These are phyloP conservation scores for Dactylonectria estremocensis DNA, from an alignment of 2,329 filamentous ascomycete genomes.

Conservation along the genomic window DNA sequence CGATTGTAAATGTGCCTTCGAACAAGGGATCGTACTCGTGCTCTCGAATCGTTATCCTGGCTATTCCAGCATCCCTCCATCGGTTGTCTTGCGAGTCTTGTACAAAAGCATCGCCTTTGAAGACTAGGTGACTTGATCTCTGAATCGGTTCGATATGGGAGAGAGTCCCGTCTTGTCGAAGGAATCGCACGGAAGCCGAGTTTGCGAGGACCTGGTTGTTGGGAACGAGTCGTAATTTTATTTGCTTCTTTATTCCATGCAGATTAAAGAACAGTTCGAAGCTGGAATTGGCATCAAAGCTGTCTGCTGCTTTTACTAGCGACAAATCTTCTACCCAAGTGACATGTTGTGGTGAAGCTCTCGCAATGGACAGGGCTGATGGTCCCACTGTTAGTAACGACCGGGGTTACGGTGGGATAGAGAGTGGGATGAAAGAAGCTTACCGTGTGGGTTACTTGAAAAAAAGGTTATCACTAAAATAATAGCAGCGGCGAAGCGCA, in stretches of 20 bases:
- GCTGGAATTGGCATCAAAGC: constrained; percentile 15
- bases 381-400: no score
- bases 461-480: neutral
- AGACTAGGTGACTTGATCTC: constrained; percentile 18
- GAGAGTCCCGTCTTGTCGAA: constrained; percentile 20
- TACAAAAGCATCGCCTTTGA: constrained; percentile 30
- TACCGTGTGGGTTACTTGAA: neutral
- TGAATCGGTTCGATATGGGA: neutral
- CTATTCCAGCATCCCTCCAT: constrained; percentile 30
- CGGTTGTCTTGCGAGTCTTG: neutral
- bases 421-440: neutral
- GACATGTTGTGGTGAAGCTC: constrained; percentile 1
- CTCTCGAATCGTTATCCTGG: constrained; percentile 36
- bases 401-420: neutral
- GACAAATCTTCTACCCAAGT: constrained; percentile 29
- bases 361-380: constrained; percentile 17
- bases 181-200: constrained; percentile 31
- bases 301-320: constrained; percentile 11
- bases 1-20: constrained; percentile 40
- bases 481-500: neutral
- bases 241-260: constrained; percentile 13
- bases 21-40: constrained; percentile 16
- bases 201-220: constrained; percentile 32
- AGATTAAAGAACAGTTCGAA: constrained; percentile 36
- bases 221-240: constrained; percentile 34